A percentile compares a stretch with the other conserved stretches of the same genome.
phyloP scores from a whole-genome alignment of 805 yeast species.

The Yamadazyma nakazawae region DNA sequence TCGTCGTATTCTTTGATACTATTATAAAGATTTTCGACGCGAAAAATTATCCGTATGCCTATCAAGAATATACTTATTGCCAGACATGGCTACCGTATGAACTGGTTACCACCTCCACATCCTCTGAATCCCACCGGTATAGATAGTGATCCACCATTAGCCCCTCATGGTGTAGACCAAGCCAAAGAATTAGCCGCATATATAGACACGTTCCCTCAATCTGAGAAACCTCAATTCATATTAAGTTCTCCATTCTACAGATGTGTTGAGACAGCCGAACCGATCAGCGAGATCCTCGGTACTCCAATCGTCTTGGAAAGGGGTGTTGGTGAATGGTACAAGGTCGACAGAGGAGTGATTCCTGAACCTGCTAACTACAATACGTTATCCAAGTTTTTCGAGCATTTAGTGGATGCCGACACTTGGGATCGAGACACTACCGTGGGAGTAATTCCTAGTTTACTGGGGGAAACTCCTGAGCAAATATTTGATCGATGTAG shows the following conservation, averaged over 20 bases:
- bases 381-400: conserved; percentile 52
- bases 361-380: conserved; percentile 65
- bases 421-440: conserved; percentile 48
- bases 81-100: conserved; percentile 87
- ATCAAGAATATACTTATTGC: conserved; percentile 64
- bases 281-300: conserved; percentile 58
- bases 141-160: conserved; percentile 83
- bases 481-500: conserved; percentile 65
- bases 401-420: conserved; percentile 31
- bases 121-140: conserved; percentile 85
- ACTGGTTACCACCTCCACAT: conserved; percentile 75
- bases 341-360: conserved; percentile 59
- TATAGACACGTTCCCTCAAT: conserved; percentile 29
- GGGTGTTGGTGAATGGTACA: conserved; percentile 93
- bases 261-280: conserved; percentile 78
- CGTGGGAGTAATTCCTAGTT: conserved; percentile 58
- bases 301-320: conserved; percentile 65
- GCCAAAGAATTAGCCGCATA: conserved; percentile 74
- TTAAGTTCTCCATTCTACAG: conserved; percentile 85
- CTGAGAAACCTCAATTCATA: conserved; percentile 66
- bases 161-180: conserved; percentile 85
- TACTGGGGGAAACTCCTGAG: conserved; percentile 68
- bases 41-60: conserved; percentile 21
- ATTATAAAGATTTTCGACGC: neutral
- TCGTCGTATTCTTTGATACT: neutral